These are phyloP conservation scores for Trypanosomatidae sp. DNA, from an alignment of 208 protist genomes.

Conservation along the genomic window DNA sequence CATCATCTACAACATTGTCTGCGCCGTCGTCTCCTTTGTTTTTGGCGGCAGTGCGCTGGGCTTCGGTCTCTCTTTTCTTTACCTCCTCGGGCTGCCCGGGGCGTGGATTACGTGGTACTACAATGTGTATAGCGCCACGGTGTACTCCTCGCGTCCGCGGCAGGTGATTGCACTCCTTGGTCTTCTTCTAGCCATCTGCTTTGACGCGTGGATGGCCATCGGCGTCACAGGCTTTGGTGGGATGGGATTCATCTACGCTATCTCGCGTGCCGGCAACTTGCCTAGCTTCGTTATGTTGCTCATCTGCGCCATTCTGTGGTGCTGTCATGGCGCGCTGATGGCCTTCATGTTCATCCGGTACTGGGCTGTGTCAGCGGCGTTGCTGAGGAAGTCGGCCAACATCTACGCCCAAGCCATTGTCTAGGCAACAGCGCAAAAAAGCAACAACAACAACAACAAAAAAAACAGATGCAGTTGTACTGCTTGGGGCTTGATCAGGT, in stretches of 20 bases:
- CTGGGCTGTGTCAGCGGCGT: constrained; percentile 33
- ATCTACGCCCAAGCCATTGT: too few species aligned
- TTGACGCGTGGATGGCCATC: constrained; percentile 84
- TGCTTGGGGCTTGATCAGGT: too few species aligned
- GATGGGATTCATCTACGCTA: constrained; percentile 67
- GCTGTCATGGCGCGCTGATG: constrained; percentile 50
- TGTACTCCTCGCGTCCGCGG: constrained; percentile 35
- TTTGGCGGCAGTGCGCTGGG: constrained; percentile 53
- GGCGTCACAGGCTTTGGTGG: constrained; percentile 69
- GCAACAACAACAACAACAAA: too few species aligned
- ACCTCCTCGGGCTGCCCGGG: constrained; percentile 78
- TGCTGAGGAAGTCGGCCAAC: too few species aligned
- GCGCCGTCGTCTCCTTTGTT: constrained; percentile 52
- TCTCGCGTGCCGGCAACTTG: constrained; percentile 9
- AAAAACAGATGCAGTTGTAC: too few species aligned
- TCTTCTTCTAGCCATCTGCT: constrained; percentile 54
- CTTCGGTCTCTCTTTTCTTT: constrained; percentile 85
- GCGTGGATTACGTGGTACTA: constrained; percentile 87
- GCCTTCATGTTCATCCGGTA: constrained; percentile 50
- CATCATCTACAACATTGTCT: constrained; percentile 81
- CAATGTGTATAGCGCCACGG: constrained; percentile 64
- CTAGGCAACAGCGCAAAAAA: too few species aligned
- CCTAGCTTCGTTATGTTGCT: constrained; percentile 46
- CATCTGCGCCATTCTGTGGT: constrained; percentile 66
- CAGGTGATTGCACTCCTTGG: constrained; percentile 57